Evolutionary conservation across 306 rosid species (phyloP).

Genomic region (Nissolia schottii): DNA sequence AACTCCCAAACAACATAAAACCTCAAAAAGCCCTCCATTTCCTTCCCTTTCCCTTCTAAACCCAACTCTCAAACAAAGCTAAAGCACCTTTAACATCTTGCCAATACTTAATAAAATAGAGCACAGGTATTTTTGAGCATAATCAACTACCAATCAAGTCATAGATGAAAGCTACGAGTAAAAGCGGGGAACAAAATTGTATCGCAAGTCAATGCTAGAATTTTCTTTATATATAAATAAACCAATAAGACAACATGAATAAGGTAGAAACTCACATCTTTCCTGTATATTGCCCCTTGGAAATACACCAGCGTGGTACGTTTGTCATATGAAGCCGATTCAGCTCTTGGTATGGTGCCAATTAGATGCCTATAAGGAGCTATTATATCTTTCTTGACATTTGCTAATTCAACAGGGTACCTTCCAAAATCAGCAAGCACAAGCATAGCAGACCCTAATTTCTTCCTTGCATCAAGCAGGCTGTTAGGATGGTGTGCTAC

Average conservation of each 20-base stretch:
- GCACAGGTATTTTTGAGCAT: not conserved
- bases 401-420: slow-evolving; percentile 76
- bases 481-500: slow-evolving; percentile 97
- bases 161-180: not conserved
- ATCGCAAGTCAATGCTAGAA: not conserved
- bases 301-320: slow-evolving; percentile 76
- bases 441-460: slow-evolving; percentile 79
- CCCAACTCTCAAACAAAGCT: not conserved
- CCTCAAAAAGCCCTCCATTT: not conserved
- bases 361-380: slow-evolving; percentile 89
- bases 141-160: slow-evolving; percentile 3
- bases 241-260: slow-evolving; percentile 9
- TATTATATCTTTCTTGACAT: slow-evolving; percentile 74
- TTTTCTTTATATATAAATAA: not conserved
- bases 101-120: not conserved
- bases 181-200: not conserved
- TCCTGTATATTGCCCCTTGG: slow-evolving; percentile 91
- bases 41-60: not conserved
- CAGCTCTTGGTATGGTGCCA: slow-evolving; percentile 40
- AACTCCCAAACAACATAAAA: too few species aligned
- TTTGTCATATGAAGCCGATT: slow-evolving; percentile 61
- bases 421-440: slow-evolving; percentile 98
- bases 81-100: not conserved
- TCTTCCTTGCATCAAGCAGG: slow-evolving; percentile 69
- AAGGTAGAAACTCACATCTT: slow-evolving; percentile 71